Evolutionary conservation across 305 asterid genomes (phyloP).

Genomic region (Euphrasia arctica): DNA sequence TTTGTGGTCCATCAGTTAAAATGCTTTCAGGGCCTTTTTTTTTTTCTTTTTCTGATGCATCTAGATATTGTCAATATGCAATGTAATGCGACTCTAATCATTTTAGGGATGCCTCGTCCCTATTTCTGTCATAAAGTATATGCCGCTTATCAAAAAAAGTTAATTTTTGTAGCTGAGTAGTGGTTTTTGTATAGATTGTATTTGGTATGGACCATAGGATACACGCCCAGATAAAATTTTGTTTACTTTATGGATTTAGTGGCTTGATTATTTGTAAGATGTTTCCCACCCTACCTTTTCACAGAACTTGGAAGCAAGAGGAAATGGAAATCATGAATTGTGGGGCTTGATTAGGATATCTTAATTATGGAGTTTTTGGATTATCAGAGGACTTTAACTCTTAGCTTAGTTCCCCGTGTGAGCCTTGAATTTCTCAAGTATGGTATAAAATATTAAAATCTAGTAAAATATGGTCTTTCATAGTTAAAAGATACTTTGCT

Average conservation of each 20-base stretch:
- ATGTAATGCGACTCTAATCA: too few relatives aligned
- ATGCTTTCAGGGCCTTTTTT: too few relatives aligned
- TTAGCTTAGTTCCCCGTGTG: slow-evolving; percentile 6
- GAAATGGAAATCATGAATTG: slow-evolving; percentile 6
- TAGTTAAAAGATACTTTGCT: slow-evolving; percentile 9
- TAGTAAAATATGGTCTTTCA: slow-evolving; percentile 7
- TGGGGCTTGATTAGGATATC: slow-evolving; percentile 21
- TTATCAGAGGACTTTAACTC: slow-evolving; percentile 9
- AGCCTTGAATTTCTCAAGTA: slow-evolving; percentile 5
- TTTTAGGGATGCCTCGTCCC: too few relatives aligned
- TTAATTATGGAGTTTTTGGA: slow-evolving; percentile 16
- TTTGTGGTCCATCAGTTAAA: too few relatives aligned
- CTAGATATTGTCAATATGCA: too few relatives aligned
- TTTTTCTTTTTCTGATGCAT: too few relatives aligned
- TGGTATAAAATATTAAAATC: slow-evolving; percentile 21
- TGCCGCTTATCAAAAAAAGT: not conserved
- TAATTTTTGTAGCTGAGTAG: not conserved
- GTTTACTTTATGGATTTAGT: not conserved
- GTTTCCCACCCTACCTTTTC: slow-evolving; percentile 16
- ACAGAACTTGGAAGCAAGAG: slow-evolving; percentile 17
- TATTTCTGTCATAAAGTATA: too few relatives aligned
- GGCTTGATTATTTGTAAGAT: slow-evolving; percentile 6
- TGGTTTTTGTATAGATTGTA: slow-evolving; percentile 13
- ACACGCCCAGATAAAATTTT: not conserved
- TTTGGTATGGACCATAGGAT: not conserved